Base-by-base conservation (phyloP, 139 green algal genomes). In the Coelastrella sp. region DNA sequence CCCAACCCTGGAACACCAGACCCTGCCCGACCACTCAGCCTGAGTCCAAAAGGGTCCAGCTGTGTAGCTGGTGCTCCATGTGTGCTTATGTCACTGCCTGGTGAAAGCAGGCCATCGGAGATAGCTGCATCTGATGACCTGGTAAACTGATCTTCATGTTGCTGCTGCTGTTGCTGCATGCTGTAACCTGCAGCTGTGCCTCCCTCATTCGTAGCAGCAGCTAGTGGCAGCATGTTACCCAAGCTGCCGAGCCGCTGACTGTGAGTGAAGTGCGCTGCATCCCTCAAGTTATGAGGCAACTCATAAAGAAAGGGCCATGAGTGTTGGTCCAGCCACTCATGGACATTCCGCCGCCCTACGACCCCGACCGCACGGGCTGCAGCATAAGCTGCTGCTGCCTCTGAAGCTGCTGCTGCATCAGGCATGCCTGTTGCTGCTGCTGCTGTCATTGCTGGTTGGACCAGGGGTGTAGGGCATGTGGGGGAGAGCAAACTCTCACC, bases 321-420 rank as follows among this genome's bases (percentile, higher is more conserved):
- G 54, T 88, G 83, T 66, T 80, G 83, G 83, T 88, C 83, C 83
- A 88, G 73, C 83, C 83, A 88, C 68, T 88, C 83, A 54, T 88
- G 83, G 20, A 80, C 19, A 6, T 80, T 22, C 11, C 47, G 66
- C 17, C 20, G 83, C 83, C 68, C 83, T 88, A 88, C 83, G 68
- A 57, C 83, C 68, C 64, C 68, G 54, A 80, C 83, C 83, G 17
- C 3, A 5, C 54, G 22, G 6, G 19, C 68, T 14, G 68, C 68
- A 56, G 83, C 68, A n/a, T 58, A 4, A 22, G 68, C 54, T 66
- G 68, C 83, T 88, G 54, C 83, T 56, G 68, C 68, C 11, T 47
- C 32, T 47, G 32, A 47, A 47, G 5, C 68, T 57, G 83, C 83
- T 80, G 68, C 83, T 58, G 54, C 68, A 58, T 56, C 83, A 71